Evolutionary conservation across 2,329 filamentous ascomycete genomes (phyloP).

Genomic region (Onygenales sp.): DNA sequence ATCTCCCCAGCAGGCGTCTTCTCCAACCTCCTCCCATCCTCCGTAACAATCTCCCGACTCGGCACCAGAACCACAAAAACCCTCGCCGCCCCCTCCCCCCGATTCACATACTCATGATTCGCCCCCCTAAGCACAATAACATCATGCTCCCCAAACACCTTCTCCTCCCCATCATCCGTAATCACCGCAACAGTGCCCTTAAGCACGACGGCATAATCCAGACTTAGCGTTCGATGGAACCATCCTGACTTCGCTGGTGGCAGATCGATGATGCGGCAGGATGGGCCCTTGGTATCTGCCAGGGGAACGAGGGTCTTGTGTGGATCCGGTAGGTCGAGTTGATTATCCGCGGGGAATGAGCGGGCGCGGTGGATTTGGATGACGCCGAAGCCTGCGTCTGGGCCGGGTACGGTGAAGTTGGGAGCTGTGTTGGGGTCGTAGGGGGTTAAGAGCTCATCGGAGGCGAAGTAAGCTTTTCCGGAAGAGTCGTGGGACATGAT

Average conservation of each 20-base stretch:
- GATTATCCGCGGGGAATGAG: conserved; percentile 17
- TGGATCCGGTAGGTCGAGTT: conserved; percentile 12
- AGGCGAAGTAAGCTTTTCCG: neutral
- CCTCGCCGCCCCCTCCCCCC: conserved; percentile 26
- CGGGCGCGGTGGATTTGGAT: conserved; percentile 20
- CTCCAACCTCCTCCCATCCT: conserved; percentile 28
- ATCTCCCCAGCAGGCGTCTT: conserved; percentile 20
- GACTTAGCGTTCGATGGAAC: conserved; percentile 21
- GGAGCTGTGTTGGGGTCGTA: neutral
- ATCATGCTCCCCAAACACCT: conserved; percentile 18
- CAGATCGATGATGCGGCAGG: conserved; percentile 14
- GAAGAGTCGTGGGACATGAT: neutral
- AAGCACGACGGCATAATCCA: conserved; percentile 22
- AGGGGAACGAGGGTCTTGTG: conserved; percentile 16
- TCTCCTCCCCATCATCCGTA: conserved; percentile 21
- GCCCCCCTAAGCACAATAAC: conserved; percentile 27
- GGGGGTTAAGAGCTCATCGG: neutral
- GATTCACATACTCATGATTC: conserved; percentile 39
- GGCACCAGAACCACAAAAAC: conserved; percentile 34
- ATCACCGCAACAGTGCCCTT: conserved; percentile 18
- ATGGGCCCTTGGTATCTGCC: conserved; percentile 16
- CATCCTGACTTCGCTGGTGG: conserved; percentile 13
- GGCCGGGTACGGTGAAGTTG: neutral
- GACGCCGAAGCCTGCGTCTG: conserved; percentile 2
- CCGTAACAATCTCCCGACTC: conserved; percentile 30